Evolutionary conservation across 495 filamentous ascomycete genomes (phyloP).

Genomic region (Peziza echinospora): DNA sequence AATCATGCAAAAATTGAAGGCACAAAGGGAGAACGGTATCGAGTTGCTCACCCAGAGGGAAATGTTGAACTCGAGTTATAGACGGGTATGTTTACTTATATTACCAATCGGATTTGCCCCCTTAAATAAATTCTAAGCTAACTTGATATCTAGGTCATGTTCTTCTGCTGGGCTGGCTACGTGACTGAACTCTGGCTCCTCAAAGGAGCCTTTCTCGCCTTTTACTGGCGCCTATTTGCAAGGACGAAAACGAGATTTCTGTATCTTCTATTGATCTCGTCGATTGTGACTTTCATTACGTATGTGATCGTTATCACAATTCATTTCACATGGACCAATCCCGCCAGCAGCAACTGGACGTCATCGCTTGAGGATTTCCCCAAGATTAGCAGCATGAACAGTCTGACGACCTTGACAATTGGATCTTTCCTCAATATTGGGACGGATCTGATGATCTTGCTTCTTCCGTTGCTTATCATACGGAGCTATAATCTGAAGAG

Average conservation of each 20-base stretch:
- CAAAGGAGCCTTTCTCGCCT: constrained; percentile 5
- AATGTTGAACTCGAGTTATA: not conserved
- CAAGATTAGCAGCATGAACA: not conserved
- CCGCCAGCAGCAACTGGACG: not conserved
- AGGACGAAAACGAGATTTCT: not conserved
- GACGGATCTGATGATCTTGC: not conserved
- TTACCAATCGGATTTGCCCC: not conserved
- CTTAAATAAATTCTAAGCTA: not conserved
- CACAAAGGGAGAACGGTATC: not conserved
- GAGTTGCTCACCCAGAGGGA: not conserved
- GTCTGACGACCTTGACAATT: not conserved
- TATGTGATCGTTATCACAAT: not conserved
- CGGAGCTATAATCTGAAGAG: not conserved
- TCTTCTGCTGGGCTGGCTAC: constrained; percentile 3
- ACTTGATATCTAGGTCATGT: not conserved
- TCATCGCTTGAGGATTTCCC: not conserved
- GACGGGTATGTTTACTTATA: not conserved
- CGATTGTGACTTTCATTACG: not conserved
- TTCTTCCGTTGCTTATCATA: not conserved
- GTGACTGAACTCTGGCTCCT: not conserved
- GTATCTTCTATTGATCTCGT: constrained; percentile 1
- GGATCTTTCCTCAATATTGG: not conserved
- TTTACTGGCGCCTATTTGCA: constrained; percentile 5
- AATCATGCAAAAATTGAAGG: not conserved
- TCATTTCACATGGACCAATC: not conserved